These are phyloP conservation scores for Fusarium xyrophilum DNA, from an alignment of 2,329 filamentous ascomycete genomes.

Conservation along the genomic window DNA sequence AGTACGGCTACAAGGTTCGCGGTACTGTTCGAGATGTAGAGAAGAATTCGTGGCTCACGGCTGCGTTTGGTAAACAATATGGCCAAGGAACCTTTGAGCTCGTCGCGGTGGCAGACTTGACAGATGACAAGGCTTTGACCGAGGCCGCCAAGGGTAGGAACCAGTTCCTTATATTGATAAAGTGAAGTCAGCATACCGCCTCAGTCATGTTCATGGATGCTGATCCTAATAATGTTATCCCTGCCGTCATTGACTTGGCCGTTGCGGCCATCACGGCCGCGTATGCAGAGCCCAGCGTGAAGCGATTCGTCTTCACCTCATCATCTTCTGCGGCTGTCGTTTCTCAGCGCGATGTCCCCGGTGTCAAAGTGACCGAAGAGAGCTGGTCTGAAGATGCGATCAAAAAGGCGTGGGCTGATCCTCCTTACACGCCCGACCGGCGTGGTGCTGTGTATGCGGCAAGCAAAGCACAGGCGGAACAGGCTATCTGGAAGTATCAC, in stretches of 20 bases:
- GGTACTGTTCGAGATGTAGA: slow-evolving; percentile 50
- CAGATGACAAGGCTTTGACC: slow-evolving; percentile 34
- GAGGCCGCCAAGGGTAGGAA: slow-evolving; percentile 40
- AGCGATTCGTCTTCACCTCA: slow-evolving; percentile 47
- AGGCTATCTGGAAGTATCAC: slow-evolving; percentile 49
- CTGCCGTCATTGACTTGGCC: slow-evolving; percentile 42
- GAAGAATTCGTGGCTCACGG: slow-evolving; percentile 45
- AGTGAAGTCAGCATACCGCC: slow-evolving; percentile 44
- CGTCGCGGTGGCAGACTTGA: slow-evolving; percentile 46
- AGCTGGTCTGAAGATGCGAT: slow-evolving; percentile 47
- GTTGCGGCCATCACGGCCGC: slow-evolving; percentile 47
- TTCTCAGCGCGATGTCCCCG: not conserved
- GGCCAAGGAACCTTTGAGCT: slow-evolving; percentile 47
- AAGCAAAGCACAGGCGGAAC: slow-evolving; percentile 49
- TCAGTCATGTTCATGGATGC: slow-evolving; percentile 44
- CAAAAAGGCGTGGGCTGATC: slow-evolving; percentile 47
- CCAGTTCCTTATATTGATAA: fast-evolving
- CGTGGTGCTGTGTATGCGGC: slow-evolving; percentile 45
- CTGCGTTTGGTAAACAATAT: slow-evolving; percentile 44
- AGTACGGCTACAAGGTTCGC: slow-evolving; percentile 52
- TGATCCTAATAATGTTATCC: slow-evolving; percentile 51
- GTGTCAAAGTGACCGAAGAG: slow-evolving; percentile 11
- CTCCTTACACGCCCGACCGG: slow-evolving; percentile 44
- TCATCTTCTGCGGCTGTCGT: slow-evolving; percentile 14
- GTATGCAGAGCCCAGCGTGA: slow-evolving; percentile 44